phyloP scores from a whole-genome alignment of 352 stramenopile species.

The Pythium scleroteichum region DNA sequence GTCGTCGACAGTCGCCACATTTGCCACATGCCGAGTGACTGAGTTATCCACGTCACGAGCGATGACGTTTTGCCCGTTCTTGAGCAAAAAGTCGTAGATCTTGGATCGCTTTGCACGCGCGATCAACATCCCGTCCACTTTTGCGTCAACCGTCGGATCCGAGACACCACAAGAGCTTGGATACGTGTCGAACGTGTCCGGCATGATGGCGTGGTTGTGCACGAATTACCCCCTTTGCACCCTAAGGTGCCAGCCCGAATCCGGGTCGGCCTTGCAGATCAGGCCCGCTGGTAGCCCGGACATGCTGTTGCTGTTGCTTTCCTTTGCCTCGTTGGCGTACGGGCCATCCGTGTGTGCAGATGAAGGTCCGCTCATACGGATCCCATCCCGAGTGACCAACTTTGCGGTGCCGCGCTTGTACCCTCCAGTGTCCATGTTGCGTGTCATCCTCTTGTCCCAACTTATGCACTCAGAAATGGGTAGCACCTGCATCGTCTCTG shows the following conservation, averaged over 20 bases:
- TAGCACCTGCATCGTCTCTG: too few relatives aligned
- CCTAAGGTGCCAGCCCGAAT: not conserved
- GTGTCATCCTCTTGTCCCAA: too few relatives aligned
- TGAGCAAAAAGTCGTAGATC: constrained; percentile 7
- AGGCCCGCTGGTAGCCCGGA: too few relatives aligned
- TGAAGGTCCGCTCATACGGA: constrained; percentile 3
- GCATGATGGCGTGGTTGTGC: constrained; percentile 6
- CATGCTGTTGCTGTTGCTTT: not conserved
- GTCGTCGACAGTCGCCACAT: not conserved
- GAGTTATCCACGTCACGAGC: not conserved
- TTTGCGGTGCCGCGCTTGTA: too few relatives aligned
- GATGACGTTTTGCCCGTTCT: not conserved
- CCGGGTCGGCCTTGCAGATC: too few relatives aligned
- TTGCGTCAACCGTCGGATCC: not conserved
- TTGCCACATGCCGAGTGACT: not conserved
- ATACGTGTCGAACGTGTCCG: not conserved
- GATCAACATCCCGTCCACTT: not conserved
- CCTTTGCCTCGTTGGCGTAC: not conserved
- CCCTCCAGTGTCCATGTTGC: too few relatives aligned
- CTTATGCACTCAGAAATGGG: too few relatives aligned
- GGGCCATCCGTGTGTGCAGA: constrained; percentile 4
- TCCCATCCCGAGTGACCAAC: not conserved
- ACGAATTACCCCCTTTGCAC: not conserved
- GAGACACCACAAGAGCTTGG: not conserved
- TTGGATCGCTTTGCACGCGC: not conserved